These are phyloP conservation scores for Dendrobium chrysotoxum DNA, from an alignment of 106 monocot genomes.

Conservation along the genomic window DNA sequence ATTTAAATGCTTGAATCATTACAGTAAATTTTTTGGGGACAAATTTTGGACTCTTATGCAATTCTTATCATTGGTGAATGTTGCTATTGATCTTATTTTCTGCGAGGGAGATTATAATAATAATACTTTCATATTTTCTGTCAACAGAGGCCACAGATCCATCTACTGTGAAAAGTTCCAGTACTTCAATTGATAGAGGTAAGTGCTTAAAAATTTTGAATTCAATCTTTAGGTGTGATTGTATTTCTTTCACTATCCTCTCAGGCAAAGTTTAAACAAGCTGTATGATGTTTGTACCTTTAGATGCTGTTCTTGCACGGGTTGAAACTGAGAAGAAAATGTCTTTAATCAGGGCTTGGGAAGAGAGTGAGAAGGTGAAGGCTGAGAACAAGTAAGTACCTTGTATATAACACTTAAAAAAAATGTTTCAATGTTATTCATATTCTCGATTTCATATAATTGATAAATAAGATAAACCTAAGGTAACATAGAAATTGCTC, in stretches of 20 bases:
- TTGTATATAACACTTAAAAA: background rate
- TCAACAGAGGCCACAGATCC: constrained; percentile 32
- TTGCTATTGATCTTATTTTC: background rate
- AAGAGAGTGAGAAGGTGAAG: constrained; percentile 42
- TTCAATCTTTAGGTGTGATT: background rate
- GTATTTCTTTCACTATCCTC: background rate
- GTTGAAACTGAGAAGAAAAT: constrained; percentile 43
- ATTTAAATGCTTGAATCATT: background rate
- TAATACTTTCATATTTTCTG: constrained; percentile 10
- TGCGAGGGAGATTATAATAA: background rate
- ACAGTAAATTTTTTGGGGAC: background rate
- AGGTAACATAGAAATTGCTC: background rate
- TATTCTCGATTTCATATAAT: background rate
- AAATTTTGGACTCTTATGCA: background rate
- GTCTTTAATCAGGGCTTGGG: constrained; percentile 43
- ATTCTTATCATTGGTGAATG: background rate
- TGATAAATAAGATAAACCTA: background rate
- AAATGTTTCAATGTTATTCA: background rate
- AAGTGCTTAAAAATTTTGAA: background rate
- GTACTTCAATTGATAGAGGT: constrained; percentile 34
- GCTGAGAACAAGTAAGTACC: constrained; percentile 44
- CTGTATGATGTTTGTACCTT: background rate
- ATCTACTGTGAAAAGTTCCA: constrained; percentile 14
- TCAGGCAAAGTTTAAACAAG: background rate
- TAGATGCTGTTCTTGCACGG: constrained; percentile 28